Percentiles rank a stretch among this genome's conserved stretches.
These are phyloP conservation scores for Leptographium flavum DNA, from an alignment of 2,329 filamentous ascomycete species.

Conservation along the genomic window DNA sequence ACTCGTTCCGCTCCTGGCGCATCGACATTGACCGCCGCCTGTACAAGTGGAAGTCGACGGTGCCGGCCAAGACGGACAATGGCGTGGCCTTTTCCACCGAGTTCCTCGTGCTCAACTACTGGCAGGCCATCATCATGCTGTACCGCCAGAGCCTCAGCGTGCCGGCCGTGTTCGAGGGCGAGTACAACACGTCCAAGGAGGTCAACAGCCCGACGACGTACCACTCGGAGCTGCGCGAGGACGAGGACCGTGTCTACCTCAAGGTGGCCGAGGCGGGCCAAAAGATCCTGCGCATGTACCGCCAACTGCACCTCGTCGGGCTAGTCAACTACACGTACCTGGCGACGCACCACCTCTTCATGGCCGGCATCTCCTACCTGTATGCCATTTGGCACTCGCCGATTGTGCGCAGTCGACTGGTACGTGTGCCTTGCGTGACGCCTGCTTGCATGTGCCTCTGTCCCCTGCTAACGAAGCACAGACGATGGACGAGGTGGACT, in stretches of 20 bases:
- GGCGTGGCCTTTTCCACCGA: constrained; percentile 82
- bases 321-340: constrained; percentile 94
- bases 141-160: constrained; percentile 85
- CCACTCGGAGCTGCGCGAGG: constrained; percentile 53
- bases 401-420: constrained; percentile 70
- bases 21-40: constrained; percentile 73
- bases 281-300: constrained; percentile 79
- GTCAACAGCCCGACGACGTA: constrained; percentile 48
- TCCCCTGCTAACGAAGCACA: constrained; percentile 18
- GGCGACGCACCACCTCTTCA: constrained; percentile 91
- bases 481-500: constrained; percentile 94
- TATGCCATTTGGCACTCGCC: constrained; percentile 97
- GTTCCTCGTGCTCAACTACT: constrained; percentile 91
- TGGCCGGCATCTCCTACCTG: constrained; percentile 90
- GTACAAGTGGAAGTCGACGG: constrained; percentile 72
- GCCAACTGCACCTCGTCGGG: constrained; percentile 74
- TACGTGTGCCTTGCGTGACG: constrained; percentile 31
- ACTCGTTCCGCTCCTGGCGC: constrained; percentile 79
- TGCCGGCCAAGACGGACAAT: constrained; percentile 63
- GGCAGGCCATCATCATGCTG: constrained; percentile 92
- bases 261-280: constrained; percentile 93
- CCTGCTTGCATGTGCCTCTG: background rate
- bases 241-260: constrained; percentile 82
- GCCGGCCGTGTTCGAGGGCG: constrained; percentile 69
- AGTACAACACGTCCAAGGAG: constrained; percentile 53